Evolutionary conservation across 2,329 filamentous ascomycete genomes (phyloP), one percentile per base, ranked within the genome.

Genomic region (Drechslera avenae): DNA sequence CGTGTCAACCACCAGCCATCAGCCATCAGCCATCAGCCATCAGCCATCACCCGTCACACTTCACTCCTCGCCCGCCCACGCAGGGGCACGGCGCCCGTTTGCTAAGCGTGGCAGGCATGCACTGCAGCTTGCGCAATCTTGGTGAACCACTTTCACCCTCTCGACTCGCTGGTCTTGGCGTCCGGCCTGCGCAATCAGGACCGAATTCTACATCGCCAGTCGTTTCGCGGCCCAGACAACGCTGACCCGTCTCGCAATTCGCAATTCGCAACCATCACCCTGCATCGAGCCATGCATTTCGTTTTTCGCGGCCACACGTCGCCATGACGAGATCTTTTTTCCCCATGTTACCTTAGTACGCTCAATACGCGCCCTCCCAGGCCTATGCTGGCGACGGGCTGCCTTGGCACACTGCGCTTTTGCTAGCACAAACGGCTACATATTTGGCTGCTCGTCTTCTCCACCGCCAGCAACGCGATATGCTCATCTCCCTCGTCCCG

Each of bases 111-210:
- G 48, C 52, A 55, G 31, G 31, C 46, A 44, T 39, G 52, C 49
- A 52, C 52, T 44, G 45, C 50, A 53, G 52, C 46, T 56, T 56
- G 52, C 52, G 52, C 52, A 54, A 54, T 54, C 48, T 45, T 31
- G 35, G 28, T 52, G 50, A 49, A 52, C 50, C 45, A 49, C 45
- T 52, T 40, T 52, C 26, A 17, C 49, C 42, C 41, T 46, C 41
- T 40, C 28, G 30, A 40, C 23, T 36, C 48, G 41, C 36, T n/a
- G 17, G 35, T 13, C 48, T 50, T 50, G 48, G 48, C 48, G 10
- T 5, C 23, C 44, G 17, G 49, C 49, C 39, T 48, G 26, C 49
- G 49, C 49, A 43, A 52, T 23, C 43, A 41, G 37, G 37, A 31
- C 36, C 17, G 32, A 17, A 26, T 32, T 43, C 30, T 36, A 17